phyloP scores from a whole-genome alignment of 306 rosid genomes.

The Potentilla sterilis region DNA sequence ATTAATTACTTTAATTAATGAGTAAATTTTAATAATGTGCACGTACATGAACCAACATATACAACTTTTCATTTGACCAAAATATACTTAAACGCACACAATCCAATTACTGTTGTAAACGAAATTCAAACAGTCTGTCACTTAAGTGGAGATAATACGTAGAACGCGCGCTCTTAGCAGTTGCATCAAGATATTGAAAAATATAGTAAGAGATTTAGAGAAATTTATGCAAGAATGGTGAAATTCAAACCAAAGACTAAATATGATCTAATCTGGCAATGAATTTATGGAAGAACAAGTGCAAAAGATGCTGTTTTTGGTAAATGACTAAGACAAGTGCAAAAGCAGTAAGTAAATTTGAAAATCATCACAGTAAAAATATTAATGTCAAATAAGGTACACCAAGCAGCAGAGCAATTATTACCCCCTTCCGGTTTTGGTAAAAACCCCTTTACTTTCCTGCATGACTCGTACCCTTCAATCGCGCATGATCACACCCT shows the following conservation, averaged over 20 bases:
- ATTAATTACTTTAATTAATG: too few species aligned
- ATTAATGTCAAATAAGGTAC: constrained; percentile 29
- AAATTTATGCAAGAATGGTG: not conserved
- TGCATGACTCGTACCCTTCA: not conserved
- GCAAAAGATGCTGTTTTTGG: not conserved
- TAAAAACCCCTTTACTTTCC: not conserved
- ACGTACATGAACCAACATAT: too few species aligned
- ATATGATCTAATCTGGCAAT: not conserved
- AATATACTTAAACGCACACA: too few species aligned
- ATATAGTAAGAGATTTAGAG: not conserved
- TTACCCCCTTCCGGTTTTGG: constrained; percentile 25
- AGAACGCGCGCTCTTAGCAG: too few species aligned
- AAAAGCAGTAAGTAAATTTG: not conserved
- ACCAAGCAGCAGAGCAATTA: constrained; percentile 34
- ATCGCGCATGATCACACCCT: not conserved
- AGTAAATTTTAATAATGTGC: too few species aligned
- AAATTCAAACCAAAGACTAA: not conserved
- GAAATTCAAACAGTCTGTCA: too few species aligned
- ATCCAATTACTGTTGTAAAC: not conserved
- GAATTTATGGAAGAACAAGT: not conserved
- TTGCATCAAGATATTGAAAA: not conserved
- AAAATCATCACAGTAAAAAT: constrained; percentile 18
- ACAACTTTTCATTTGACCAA: not conserved
- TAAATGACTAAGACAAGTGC: not conserved
- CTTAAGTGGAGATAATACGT: too few species aligned